phyloP scores from a whole-genome alignment of 2,329 filamentous ascomycete species.

The Colletotrichum karsti region DNA sequence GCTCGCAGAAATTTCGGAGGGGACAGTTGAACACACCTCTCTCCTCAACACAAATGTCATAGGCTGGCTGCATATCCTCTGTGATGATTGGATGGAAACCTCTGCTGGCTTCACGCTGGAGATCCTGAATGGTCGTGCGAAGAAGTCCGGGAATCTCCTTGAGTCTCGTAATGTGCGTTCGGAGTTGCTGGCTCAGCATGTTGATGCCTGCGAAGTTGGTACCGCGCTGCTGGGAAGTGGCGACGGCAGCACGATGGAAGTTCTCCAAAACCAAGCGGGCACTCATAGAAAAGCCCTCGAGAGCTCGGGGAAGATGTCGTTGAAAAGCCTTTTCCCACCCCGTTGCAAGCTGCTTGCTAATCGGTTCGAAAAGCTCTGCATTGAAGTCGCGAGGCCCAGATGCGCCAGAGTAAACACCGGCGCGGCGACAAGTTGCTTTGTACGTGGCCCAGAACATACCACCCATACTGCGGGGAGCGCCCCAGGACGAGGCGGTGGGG shows the following conservation, averaged over 20 bases:
- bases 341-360: constrained; percentile 30
- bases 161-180: constrained; percentile 22
- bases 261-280: constrained; percentile 4
- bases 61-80: constrained; percentile 32
- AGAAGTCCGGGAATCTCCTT: constrained; percentile 23
- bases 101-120: constrained; percentile 35
- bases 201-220: constrained; percentile 21
- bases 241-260: constrained; percentile 22
- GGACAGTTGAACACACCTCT: neutral
- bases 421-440: constrained; percentile 34
- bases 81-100: constrained; percentile 33
- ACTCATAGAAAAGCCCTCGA: constrained; percentile 5
- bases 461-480: constrained; percentile 24
- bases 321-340: constrained; percentile 39
- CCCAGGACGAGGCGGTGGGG: constrained; percentile 33
- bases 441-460: constrained; percentile 37
- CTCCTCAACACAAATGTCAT: constrained; percentile 29
- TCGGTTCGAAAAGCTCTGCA: constrained; percentile 35
- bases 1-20: neutral
- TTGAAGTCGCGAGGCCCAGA: constrained; percentile 35
- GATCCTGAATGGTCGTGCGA: constrained; percentile 19
- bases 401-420: constrained; percentile 30
- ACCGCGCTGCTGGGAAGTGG: constrained; percentile 19
- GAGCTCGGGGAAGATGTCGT: constrained; percentile 30
- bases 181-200: constrained; percentile 35